These are phyloP conservation scores for Pythium guiyangense DNA, from an alignment of 352 stramenopile genomes.

Conservation along the genomic window DNA sequence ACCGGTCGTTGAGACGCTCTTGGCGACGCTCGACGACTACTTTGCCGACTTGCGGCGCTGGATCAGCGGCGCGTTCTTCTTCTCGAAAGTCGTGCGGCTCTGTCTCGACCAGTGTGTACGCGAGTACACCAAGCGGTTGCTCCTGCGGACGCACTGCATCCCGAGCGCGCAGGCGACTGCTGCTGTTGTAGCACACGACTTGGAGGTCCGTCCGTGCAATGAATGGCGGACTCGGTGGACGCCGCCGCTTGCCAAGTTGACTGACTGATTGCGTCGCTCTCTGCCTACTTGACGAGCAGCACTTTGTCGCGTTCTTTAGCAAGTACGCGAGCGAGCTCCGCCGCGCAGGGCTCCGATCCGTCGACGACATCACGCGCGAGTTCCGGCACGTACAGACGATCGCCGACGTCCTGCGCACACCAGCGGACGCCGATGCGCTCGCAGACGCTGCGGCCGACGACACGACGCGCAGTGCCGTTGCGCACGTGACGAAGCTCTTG, in stretches of 20 bases:
- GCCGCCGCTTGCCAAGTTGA: too few species aligned
- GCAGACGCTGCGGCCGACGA: too few species aligned
- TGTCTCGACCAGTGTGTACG: slow-evolving; percentile 62
- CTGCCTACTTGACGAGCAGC: slow-evolving; percentile 17
- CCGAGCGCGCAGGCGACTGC: slow-evolving; percentile 29
- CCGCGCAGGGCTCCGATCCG: slow-evolving; percentile 58
- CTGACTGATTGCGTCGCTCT: background rate
- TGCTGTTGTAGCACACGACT: slow-evolving; percentile 49
- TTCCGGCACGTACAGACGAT: slow-evolving; percentile 54
- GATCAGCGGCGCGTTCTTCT: slow-evolving; percentile 84
- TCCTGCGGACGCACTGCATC: slow-evolving; percentile 58
- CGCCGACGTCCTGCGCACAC: slow-evolving; percentile 26
- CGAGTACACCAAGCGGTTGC: slow-evolving; percentile 59
- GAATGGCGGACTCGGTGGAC: background rate
- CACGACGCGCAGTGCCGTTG: slow-evolving; percentile 21
- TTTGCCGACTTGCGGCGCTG: slow-evolving; percentile 64
- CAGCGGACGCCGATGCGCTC: too few species aligned
- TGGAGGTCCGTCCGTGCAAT: slow-evolving; percentile 28
- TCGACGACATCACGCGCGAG: slow-evolving; percentile 64
- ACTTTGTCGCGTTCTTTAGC: slow-evolving; percentile 66
- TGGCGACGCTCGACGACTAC: slow-evolving; percentile 80
- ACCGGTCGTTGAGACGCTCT: slow-evolving; percentile 62
- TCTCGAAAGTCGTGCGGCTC: slow-evolving; percentile 70
- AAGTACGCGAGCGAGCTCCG: slow-evolving; percentile 64
- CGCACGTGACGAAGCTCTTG: slow-evolving; percentile 62